Base-by-base conservation (phyloP, 2,329 filamentous ascomycete genomes). In the Ophiostoma perfectum region DNA sequence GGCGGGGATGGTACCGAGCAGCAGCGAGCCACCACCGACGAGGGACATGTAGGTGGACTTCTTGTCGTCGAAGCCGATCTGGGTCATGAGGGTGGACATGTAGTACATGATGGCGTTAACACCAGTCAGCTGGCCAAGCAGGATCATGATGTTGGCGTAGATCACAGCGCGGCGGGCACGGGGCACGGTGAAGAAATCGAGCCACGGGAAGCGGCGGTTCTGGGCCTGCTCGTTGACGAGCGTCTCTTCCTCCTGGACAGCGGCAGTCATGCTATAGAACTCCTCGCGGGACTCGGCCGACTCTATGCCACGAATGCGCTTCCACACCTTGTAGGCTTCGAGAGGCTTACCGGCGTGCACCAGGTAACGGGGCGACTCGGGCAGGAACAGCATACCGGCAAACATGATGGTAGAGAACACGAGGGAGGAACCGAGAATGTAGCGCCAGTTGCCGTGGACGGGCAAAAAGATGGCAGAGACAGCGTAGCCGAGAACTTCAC, bases 41-140 rank as follows among this genome's bases (percentile, higher is more conserved):
- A 91, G 82, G 0, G 88, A 90, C 89, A 92, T 91, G 81, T 90
- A 91, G 70, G 88, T 90, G 16, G 86, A 78, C 65, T 88, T 77
- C 69, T 84, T 81, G 7, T 83, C 77, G 73, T 87, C 76, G 77
- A 91, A 91, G 12, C 88, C 88, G 60, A 91, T 87, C 73, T 88
- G 83, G 65, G 78, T 78, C 87, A 91, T 90, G 6, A 92, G 78
- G 0, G 86, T 81, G 0, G 81, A 82, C 88, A 91, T 90, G 78
- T 90, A 91, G 78, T 91, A 91, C 83, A 89, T 85, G 68, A 90
- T 86, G 0, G 86, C 86, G 70, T 90, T 90, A 65, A 90, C 86
- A 67, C 89, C 89, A 0, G 88, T 91, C 49, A 91, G 81, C 73
- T 92, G 89, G 0, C 89, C 89, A 0, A 90, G 80, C 70, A 89